A percentile compares a stretch with the other conserved stretches of the same genome.
phyloP scores from a whole-genome alignment of 768 basidiomycete genomes.

The Crassisporium funariophilum region DNA sequence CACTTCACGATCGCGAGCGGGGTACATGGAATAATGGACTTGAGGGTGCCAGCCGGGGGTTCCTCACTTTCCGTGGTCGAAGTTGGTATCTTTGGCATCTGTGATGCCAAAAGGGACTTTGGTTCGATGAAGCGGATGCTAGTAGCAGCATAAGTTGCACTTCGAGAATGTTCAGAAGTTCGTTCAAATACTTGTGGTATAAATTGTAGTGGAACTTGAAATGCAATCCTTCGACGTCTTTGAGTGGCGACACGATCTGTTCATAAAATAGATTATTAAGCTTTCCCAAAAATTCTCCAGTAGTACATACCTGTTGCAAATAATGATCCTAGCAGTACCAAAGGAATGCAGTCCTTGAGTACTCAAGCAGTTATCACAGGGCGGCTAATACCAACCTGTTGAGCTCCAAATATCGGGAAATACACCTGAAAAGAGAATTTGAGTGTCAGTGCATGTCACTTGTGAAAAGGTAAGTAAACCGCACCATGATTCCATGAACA shows the following conservation, averaged over 20 bases:
- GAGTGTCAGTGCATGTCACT: not conserved
- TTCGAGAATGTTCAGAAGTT: not conserved
- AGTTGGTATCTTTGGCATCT: slow-evolving; percentile 40
- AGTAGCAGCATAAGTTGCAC: not conserved
- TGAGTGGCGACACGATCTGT: slow-evolving; percentile 90
- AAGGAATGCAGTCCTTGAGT: slow-evolving; percentile 1
- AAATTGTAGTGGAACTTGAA: slow-evolving; percentile 95
- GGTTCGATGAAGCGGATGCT: slow-evolving; percentile 95
- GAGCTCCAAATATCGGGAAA: slow-evolving; percentile 92
- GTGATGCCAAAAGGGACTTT: slow-evolving; percentile 57
- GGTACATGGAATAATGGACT: slow-evolving; percentile 97
- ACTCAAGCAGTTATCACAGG: not conserved
- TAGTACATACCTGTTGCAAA: slow-evolving; percentile 77
- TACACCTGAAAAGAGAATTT: slow-evolving; percentile 64
- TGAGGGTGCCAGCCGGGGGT: slow-evolving; percentile 84
- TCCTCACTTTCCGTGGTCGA: slow-evolving; percentile 50
- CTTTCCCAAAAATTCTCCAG: not conserved
- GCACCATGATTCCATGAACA: slow-evolving; percentile 94
- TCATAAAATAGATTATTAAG: slow-evolving; percentile 4
- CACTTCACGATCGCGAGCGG: slow-evolving; percentile 96
- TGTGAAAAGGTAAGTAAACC: slow-evolving; percentile 20
- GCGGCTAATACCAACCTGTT: slow-evolving; percentile 62
- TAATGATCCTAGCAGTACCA: slow-evolving; percentile 77
- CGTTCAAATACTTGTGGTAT: slow-evolving; percentile 80
- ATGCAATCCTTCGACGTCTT: slow-evolving; percentile 97